Base-by-base conservation (phyloP, 352 stramenopile species). In the Phytophthora cactorum region DNA sequence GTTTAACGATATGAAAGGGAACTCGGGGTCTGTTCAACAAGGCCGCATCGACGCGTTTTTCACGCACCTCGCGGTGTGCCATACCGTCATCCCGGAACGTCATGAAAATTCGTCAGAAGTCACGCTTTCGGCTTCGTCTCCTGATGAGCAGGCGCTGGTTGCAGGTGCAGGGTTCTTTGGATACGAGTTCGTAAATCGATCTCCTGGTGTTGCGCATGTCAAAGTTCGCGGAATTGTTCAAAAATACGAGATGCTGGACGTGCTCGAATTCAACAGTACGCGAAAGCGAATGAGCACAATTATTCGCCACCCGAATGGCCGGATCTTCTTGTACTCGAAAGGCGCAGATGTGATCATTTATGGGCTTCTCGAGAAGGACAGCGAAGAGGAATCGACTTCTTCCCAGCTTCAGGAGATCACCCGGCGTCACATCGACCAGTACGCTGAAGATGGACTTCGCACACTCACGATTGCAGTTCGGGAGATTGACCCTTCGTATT, bases 51-150 rank as follows among this genome's bases (percentile, higher is more conserved):
- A 95, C 36, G 88, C 71, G 58, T 98, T 92, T 66, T 96, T 86
- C 59, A 89, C 65, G 38, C 90, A 93, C 66, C 56, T 98, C 17
- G 88, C 93, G 0, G 78, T 98, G 5, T 98, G 93, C 68, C 94
- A 99, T 79, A 99, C 97, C 4, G 97, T 99, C 52, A 98, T 99
- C 46, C 96, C 98, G 0, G 97, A 99, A 77, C 92, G 93, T 77
- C 66, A 90, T 83, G 59, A 92, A 53, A 82, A 81, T 50, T 93
- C 85, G 2, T 76, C 52, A 9, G 72, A 88, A 34, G 63, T 93
- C 29, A 91, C 74, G 3, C 60, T 91, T 15, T 93, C 85, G 0
- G 85, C 85, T 25, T 92, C 87, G 2, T 95, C 84, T 38, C 91
- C 89, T 3, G 91, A 97, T 62, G 91, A 97, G 28, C 87, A 97